Base-by-base conservation (phyloP, 371 early-diverging fungal species). In the Globomyces sp. region DNA sequence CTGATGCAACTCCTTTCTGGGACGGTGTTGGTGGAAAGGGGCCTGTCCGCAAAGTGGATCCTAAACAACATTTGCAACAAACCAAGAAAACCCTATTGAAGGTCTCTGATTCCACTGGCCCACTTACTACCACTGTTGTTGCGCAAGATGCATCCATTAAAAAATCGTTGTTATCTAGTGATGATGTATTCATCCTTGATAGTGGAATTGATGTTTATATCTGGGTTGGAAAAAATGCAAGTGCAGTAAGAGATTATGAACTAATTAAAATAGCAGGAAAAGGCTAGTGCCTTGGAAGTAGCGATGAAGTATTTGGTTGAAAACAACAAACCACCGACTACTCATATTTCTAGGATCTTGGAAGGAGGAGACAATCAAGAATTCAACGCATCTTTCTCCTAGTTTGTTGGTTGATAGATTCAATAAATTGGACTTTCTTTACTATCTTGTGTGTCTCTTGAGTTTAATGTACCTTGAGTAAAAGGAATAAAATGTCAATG, bases 141-240 rank as follows among this genome's bases (percentile, higher is more conserved):
- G 85, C 83, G 8, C 76, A 77, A 57, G 83, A 72, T 41, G 72
- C 60, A 40, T 24, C 24, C 24, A 77, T 89, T 52, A 68, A 66
- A 41, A 72, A 71, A 61, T 72, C 77, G 9, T 74, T 77, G 69
- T 79, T 89, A 66, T 82, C 86, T 50, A 68, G 77, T 34, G 66
- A 85, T 37, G 80, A 87, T 73, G 87, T 87, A 2, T 88, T 81
- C 63, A 66, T 89, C 43, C 77, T 86, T 71, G 89, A 89, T 74
- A 75, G 71, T 13, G 84, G 83, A 11, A 72, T 73, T 64, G 79
- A 84, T 64, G 84, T 89, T 10, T 87, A 81, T 68, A 76, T 81
- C 43, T 89, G 89, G 89, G 73, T 87, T 58, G 89, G 89, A 44
- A 73, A 67, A 13, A 68, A 77, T 6, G 86, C 90, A 11, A 82